phyloP scores from a whole-genome alignment of 2,329 filamentous ascomycete genomes.

The Fusarium foetens region DNA sequence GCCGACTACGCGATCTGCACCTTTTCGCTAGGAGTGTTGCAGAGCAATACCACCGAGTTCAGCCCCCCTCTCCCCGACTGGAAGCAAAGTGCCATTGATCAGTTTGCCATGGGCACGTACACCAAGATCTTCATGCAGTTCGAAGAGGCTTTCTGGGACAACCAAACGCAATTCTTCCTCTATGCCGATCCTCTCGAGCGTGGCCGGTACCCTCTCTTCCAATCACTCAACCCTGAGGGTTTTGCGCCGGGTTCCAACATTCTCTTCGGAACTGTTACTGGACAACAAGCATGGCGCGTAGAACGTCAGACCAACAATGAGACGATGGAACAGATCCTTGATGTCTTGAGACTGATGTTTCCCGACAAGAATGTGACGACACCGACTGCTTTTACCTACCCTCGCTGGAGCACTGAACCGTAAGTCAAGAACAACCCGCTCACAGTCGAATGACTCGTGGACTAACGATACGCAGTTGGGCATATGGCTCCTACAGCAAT shows the following conservation, averaged over 20 bases:
- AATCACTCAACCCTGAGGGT: constrained; percentile 66
- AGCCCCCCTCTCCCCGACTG: constrained; percentile 67
- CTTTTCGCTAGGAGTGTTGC: constrained; percentile 75
- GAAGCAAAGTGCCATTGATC: constrained; percentile 72
- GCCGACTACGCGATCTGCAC: constrained; percentile 73
- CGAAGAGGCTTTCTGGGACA: constrained; percentile 71
- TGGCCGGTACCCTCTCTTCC: constrained; percentile 67
- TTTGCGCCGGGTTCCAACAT: constrained; percentile 72
- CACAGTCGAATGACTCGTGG: fast-evolving
- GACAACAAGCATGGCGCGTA: constrained; percentile 55
- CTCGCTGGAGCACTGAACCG: constrained; percentile 47
- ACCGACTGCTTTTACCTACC: constrained; percentile 69
- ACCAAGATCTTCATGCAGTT: constrained; percentile 80
- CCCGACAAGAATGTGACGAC: constrained; percentile 65
- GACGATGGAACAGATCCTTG: constrained; percentile 66
- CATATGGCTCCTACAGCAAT: constrained; percentile 72
- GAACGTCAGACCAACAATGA: constrained; percentile 69
- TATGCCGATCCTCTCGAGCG: constrained; percentile 56
- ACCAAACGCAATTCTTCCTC: constrained; percentile 56
- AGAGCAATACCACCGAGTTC: constrained; percentile 69
- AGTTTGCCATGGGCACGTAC: constrained; percentile 76
- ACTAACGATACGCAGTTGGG: constrained; percentile 47
- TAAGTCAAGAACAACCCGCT: constrained; percentile 4
- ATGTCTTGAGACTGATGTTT: constrained; percentile 70
- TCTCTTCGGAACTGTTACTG: constrained; percentile 66